Percentiles rank a stretch among this genome's conserved stretches.
These are phyloP conservation scores for Urochloa ruziziensis DNA, from an alignment of 176 grass and related monocot species.

Conservation along the genomic window DNA sequence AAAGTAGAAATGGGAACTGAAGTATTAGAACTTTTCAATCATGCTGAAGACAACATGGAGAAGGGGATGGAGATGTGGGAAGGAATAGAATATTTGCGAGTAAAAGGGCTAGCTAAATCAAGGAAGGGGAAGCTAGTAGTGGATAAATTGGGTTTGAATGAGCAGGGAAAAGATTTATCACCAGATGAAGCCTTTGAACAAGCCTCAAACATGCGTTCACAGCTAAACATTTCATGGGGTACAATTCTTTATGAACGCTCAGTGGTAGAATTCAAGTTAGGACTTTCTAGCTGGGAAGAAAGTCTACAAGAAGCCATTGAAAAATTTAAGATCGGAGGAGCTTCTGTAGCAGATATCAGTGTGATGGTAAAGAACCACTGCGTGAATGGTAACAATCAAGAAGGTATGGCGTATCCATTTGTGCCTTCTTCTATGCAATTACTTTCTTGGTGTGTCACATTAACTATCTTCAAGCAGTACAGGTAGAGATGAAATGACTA, in stretches of 20 bases:
- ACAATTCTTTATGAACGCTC: slow-evolving; percentile 92
- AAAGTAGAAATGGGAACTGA: slow-evolving; percentile 60
- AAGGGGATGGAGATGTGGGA: slow-evolving; percentile 87
- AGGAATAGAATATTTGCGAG: slow-evolving; percentile 56
- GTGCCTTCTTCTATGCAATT: background rate
- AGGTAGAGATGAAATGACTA: background rate
- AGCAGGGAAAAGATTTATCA: slow-evolving; percentile 44
- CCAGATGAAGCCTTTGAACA: slow-evolving; percentile 64
- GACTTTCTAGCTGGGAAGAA: slow-evolving; percentile 75
- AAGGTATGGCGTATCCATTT: slow-evolving; percentile 51
- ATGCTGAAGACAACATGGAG: slow-evolving; percentile 80
- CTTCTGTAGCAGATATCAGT: slow-evolving; percentile 61
- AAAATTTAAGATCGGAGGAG: slow-evolving; percentile 75
- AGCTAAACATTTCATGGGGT: slow-evolving; percentile 89
- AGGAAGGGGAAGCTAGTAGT: slow-evolving; percentile 46
- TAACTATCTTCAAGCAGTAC: background rate
- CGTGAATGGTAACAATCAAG: slow-evolving; percentile 68
- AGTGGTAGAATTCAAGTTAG: slow-evolving; percentile 81
- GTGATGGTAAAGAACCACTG: slow-evolving; percentile 84
- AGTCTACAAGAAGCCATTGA: slow-evolving; percentile 74
- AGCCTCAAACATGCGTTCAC: slow-evolving; percentile 67
- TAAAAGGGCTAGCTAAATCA: slow-evolving; percentile 61
- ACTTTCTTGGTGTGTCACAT: background rate
- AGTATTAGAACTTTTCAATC: slow-evolving; percentile 78
- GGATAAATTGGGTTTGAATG: slow-evolving; percentile 55